phyloP scores from a whole-genome alignment of 257 asterid species.

The Primulina eburnea region DNA sequence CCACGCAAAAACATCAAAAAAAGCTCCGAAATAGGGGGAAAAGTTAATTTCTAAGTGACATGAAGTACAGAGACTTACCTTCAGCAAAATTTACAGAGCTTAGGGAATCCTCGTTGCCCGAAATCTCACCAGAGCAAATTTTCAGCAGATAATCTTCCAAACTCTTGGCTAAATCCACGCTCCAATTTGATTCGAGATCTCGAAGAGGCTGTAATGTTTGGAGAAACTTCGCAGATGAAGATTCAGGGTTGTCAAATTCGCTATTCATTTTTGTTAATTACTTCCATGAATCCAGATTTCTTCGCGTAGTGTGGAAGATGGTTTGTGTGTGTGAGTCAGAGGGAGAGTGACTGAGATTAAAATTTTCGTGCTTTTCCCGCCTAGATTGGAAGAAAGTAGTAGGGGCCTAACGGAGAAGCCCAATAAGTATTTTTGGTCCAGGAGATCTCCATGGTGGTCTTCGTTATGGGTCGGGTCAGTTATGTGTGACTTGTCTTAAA shows the following conservation, averaged over 20 bases:
- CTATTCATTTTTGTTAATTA: constrained; percentile 36
- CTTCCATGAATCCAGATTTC: constrained; percentile 29
- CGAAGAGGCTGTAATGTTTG: constrained; percentile 71
- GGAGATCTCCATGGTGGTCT: not conserved
- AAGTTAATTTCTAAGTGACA: not conserved
- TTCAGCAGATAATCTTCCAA: constrained; percentile 79
- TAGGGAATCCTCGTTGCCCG: constrained; percentile 44
- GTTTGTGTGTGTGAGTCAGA: not conserved
- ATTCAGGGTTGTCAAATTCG: constrained; percentile 42
- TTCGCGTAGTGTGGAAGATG: not conserved
- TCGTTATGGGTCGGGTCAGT: not conserved
- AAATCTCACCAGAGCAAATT: constrained; percentile 81
- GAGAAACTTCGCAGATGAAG: constrained; percentile 48
- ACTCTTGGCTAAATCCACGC: constrained; percentile 78
- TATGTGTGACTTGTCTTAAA: too few relatives aligned
- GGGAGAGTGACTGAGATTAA: not conserved
- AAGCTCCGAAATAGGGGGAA: not conserved
- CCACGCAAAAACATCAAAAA: constrained; percentile 21
- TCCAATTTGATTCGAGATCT: constrained; percentile 89
- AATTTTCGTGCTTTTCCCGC: constrained; percentile 1
- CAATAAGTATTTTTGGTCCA: not conserved
- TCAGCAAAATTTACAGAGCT: constrained; percentile 76
- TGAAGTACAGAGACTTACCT: constrained; percentile 37
- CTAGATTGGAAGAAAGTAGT: not conserved
- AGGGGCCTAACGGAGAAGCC: not conserved